Evolutionary conservation across 768 basidiomycete genomes (phyloP), one percentile per base, ranked within the genome.

Genomic region (Mycena latifolia): DNA sequence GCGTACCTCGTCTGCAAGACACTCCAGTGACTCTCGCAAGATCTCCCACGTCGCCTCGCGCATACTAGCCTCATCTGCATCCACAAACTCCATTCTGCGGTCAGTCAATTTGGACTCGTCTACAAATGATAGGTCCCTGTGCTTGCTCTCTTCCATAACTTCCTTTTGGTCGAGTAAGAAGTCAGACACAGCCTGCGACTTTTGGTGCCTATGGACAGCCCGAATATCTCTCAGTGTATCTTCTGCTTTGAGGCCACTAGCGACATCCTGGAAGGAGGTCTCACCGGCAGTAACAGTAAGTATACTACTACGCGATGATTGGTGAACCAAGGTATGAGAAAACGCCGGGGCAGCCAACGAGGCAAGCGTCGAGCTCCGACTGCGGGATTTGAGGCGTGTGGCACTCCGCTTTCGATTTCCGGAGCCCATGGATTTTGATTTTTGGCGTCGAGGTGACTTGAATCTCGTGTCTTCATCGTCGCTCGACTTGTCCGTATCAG

Each of bases 231-330:
- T 71, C 2, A 76, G 46, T 0, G 77, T 78, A 25, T 78, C 76
- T 63, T 77, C 75, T 10, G 64, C 66, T 52, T 70, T 76, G 35
- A 74, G 33, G 17, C 66, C 70, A 43, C 71, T 57, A 37, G 43
- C n/a, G 53, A 28, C 73, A 4, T 80, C 82, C 51, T 72, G 77
- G 52, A 81, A 77, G 0, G 81, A 79, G 15, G 80, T 57, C 35
- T 89, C 89, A 9, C 76, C 84, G 2, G 86, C 91, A 28, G 86
- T 87, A 7, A 94, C 89, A 0, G 93, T 94, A 20, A 86, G 85
- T 31, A 92, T 83, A 66, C 92, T 94, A 73, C 88, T 91, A 22
- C 79, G 80, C 2, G 92, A 92, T 20, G 84, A 82, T 41, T 83
- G 85, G 60, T 84, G 86, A 6, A 70, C 73, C 15, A 88, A 73